Conservation (phyloP, 2,329 filamentous ascomycete species). For the Falciphora oryzae region DNA sequence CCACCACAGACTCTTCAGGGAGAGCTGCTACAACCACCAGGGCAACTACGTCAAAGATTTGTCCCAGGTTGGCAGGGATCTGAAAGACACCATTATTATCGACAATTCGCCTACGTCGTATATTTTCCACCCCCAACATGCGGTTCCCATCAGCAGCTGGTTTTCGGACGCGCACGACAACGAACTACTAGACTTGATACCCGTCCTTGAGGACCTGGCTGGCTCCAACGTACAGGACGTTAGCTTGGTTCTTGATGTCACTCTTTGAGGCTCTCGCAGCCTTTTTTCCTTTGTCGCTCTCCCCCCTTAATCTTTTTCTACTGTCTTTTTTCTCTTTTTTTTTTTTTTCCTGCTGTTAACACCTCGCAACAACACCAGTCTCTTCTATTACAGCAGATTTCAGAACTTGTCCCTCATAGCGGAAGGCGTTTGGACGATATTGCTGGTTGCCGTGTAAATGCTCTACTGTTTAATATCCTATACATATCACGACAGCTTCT, state of each 20-base stretch:
- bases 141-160: conserved; percentile 99
- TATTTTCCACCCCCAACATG: conserved; percentile 98
- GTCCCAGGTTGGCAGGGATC: conserved; percentile 90
- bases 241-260: conserved; percentile 93
- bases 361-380: not conserved
- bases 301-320: conserved; percentile 20
- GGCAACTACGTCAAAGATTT: conserved; percentile 99
- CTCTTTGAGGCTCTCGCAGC: conserved; percentile 45
- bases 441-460: conserved; percentile 12
- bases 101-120: conserved; percentile 99
- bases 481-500: conserved; percentile 10
- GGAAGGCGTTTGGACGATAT: conserved; percentile 17
- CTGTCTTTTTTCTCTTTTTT: conserved; percentile 19
- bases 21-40: conserved; percentile 99
- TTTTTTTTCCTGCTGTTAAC: conserved; percentile 16
- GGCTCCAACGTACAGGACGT: conserved; percentile 86
- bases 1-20: conserved; percentile 91
- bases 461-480: conserved; percentile 13
- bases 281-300: conserved; percentile 23
- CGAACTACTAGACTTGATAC: conserved; percentile 93
- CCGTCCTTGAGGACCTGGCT: conserved; percentile 94
- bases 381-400: conserved; percentile 17
- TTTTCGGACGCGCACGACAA: conserved; percentile 99
- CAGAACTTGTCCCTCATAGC: conserved; percentile 21
- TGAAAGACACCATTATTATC: conserved; percentile 98